Conservation (phyloP, 768 basidiomycete species). For the Goffeauzyma gilvescens region DNA sequence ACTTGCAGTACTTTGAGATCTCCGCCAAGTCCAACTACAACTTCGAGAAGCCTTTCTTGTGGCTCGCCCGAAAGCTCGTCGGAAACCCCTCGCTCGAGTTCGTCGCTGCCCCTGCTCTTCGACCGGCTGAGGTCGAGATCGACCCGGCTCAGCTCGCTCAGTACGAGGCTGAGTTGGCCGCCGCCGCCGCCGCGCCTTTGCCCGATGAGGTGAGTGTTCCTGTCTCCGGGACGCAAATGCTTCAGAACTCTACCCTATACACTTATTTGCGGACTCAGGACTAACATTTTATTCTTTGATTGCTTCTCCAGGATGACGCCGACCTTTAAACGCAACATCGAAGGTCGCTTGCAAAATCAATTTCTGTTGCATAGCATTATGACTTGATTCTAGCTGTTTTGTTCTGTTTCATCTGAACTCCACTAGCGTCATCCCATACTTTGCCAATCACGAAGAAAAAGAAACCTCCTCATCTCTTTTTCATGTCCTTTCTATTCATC, state of each 20-base stretch:
- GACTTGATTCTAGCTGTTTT: no score
- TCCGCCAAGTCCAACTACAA: constrained; percentile 99
- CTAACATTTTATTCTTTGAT: background rate
- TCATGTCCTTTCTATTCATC: no score
- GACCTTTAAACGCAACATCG: constrained; percentile 24
- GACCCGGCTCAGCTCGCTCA: constrained; percentile 57
- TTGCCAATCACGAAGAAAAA: no score
- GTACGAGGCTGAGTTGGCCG: constrained; percentile 58
- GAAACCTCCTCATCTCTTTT: no score
- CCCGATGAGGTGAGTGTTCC: constrained; percentile 58
- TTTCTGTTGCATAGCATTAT: no score
- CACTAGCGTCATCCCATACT: no score
- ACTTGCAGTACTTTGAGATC: constrained; percentile 98
- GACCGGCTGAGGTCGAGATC: constrained; percentile 77
- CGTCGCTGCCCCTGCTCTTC: constrained; percentile 86
- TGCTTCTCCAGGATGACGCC: constrained; percentile 22
- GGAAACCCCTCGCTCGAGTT: constrained; percentile 86
- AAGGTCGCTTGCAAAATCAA: no score
- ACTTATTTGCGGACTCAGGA: background rate
- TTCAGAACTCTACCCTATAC: no score
- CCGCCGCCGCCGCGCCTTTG: constrained; percentile 82
- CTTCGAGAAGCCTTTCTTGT: constrained; percentile 99
- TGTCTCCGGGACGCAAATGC: no score
- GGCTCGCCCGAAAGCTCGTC: constrained; percentile 94
- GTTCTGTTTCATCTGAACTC: no score